These are phyloP conservation scores for Boletellus ananiceps DNA, from an alignment of 768 basidiomycete genomes.

Conservation along the genomic window DNA sequence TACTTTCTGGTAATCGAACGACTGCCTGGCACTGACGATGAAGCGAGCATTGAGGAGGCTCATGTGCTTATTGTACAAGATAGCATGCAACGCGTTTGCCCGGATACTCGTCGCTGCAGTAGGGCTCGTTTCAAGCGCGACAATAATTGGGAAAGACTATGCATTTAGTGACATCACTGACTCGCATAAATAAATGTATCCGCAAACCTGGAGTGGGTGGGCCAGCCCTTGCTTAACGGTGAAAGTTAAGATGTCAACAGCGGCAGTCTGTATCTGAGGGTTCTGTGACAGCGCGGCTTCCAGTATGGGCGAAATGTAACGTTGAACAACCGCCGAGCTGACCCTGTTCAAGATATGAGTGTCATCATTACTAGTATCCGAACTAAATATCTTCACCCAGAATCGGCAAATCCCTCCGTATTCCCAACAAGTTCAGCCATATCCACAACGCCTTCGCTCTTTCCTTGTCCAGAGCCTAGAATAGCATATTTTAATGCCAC, in stretches of 20 bases:
- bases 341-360: constrained; percentile 49
- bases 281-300: constrained; percentile 73
- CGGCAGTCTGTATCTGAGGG: constrained; percentile 68
- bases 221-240: constrained; percentile 94
- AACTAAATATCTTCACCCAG: constrained; percentile 60
- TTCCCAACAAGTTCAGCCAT: constrained; percentile 96
- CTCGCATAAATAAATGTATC: background rate
- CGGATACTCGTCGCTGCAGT: constrained; percentile 56
- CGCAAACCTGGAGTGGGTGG: constrained; percentile 80
- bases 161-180: background rate
- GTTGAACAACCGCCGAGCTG: constrained; percentile 90
- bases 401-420: constrained; percentile 93
- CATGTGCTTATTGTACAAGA: constrained; percentile 84
- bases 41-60: constrained; percentile 86
- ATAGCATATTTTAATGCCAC: background rate
- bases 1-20: constrained; percentile 79
- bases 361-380: background rate
- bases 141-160: constrained; percentile 86
- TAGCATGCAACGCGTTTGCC: constrained; percentile 74
- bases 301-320: constrained; percentile 80
- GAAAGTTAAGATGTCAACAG: constrained; percentile 87
- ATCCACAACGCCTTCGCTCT: constrained; percentile 50
- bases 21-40: constrained; percentile 70
- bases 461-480: constrained; percentile 20
- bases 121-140: constrained; percentile 89